Evolutionary conservation across 2,329 filamentous ascomycete species (phyloP).

Genomic region (Scedosporium aurantiacum): DNA sequence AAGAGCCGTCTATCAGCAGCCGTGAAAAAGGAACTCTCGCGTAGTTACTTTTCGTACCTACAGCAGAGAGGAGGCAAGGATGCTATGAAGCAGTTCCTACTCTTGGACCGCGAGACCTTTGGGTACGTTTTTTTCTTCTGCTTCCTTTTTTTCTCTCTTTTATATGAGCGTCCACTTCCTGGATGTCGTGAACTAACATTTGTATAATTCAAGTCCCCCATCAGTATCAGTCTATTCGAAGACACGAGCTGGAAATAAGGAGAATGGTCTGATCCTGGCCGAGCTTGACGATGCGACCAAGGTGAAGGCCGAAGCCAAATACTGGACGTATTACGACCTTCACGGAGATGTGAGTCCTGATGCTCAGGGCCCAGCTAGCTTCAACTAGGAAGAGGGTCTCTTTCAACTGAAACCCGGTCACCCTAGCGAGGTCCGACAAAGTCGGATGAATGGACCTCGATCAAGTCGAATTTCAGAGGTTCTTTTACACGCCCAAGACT

Average conservation of each 20-base stretch:
- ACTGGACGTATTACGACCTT: conserved; percentile 42
- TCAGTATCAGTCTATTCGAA: conserved; percentile 33
- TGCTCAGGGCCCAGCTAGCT: conserved; percentile 38
- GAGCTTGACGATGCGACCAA: conserved; percentile 41
- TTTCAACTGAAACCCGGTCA: not conserved
- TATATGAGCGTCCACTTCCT: not conserved
- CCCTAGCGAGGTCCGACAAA: not conserved
- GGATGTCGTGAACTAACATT: conserved; percentile 4
- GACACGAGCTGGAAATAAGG: conserved; percentile 27
- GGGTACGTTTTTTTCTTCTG: conserved; percentile 45
- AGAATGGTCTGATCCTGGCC: conserved; percentile 29
- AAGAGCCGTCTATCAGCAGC: conserved; percentile 59
- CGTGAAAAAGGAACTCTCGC: conserved; percentile 63
- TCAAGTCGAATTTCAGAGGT: not conserved
- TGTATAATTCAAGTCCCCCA: conserved; percentile 25
- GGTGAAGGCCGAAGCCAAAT: conserved; percentile 38
- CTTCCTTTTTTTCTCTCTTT: not conserved
- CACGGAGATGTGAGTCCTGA: conserved; percentile 34
- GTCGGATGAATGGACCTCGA: not conserved
- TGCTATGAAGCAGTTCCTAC: conserved; percentile 75
- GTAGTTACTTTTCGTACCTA: conserved; percentile 73
- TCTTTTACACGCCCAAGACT: too few relatives aligned
- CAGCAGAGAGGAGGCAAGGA: conserved; percentile 73
- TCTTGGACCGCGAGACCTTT: conserved; percentile 76
- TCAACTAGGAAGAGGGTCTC: conserved; percentile 29